Evolutionary conservation across 768 basidiomycete species (phyloP).

Genomic region (Suillus spraguei): DNA sequence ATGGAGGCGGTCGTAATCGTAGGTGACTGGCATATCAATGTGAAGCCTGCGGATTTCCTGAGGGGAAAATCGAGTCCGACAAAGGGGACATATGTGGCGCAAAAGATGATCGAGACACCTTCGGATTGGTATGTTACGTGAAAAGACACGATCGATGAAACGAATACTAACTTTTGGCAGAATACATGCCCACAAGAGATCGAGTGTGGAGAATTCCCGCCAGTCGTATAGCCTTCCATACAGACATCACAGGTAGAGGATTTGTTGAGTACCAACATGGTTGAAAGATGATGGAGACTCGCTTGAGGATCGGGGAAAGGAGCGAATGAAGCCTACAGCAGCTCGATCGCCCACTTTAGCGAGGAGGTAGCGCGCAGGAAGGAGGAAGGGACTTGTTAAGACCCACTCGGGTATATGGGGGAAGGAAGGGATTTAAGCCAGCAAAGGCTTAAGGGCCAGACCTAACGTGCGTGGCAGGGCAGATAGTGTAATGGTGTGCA

Average conservation of each 20-base stretch:
- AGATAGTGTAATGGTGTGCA: slow-evolving; percentile 25
- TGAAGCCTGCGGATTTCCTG: slow-evolving; percentile 56
- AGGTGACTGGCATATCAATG: slow-evolving; percentile 50
- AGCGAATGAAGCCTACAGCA: not conserved
- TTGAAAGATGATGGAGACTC: slow-evolving; percentile 25
- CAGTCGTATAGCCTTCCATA: slow-evolving; percentile 60
- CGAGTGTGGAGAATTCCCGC: slow-evolving; percentile 58
- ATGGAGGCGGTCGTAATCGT: slow-evolving; percentile 22
- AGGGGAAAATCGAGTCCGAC: slow-evolving; percentile 54
- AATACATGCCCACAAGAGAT: slow-evolving; percentile 77
- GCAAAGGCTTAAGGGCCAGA: slow-evolving; percentile 23
- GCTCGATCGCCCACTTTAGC: not conserved
- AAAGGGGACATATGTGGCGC: slow-evolving; percentile 60
- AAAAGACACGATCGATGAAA: slow-evolving; percentile 17
- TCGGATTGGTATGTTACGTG: slow-evolving; percentile 13
- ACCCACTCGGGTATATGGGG: slow-evolving; percentile 26
- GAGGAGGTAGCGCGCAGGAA: slow-evolving; percentile 2
- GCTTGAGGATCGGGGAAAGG: slow-evolving; percentile 19
- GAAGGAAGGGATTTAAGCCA: slow-evolving; percentile 26
- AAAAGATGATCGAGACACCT: slow-evolving; percentile 60
- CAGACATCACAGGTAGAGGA: slow-evolving; percentile 79
- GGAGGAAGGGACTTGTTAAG: slow-evolving; percentile 36
- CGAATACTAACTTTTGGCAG: slow-evolving; percentile 46
- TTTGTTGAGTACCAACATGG: slow-evolving; percentile 68
- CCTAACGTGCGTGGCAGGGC: slow-evolving; percentile 34